A percentile compares a stretch with the other conserved stretches of the same genome.
These are phyloP conservation scores for Cucumis hystrix DNA, from an alignment of 306 rosid species.

Conservation along the genomic window DNA sequence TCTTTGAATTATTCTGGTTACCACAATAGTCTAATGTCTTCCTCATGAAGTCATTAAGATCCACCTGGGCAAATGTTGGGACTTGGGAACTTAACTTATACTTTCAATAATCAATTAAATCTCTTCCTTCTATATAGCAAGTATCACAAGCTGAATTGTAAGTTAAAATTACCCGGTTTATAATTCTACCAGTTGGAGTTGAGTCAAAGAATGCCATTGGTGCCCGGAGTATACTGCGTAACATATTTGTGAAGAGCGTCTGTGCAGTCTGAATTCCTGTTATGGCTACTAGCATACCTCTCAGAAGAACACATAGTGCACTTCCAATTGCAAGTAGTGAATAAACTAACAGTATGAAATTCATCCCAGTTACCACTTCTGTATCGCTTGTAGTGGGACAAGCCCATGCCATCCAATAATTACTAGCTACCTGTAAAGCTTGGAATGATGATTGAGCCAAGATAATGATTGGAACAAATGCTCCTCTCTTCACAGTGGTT, in stretches of 20 bases:
- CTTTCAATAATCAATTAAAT: neutral
- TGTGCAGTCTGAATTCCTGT: conserved; percentile 70
- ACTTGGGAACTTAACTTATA: neutral
- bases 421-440: conserved; percentile 69
- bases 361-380: conserved; percentile 34
- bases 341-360: conserved; percentile 41
- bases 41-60: neutral
- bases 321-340: conserved; percentile 53
- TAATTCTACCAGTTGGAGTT: conserved; percentile 94
- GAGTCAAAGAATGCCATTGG: conserved; percentile 96
- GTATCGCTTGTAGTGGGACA: conserved; percentile 57
- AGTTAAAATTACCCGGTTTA: conserved; percentile 56
- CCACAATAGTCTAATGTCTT: neutral
- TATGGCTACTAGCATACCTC: conserved; percentile 38
- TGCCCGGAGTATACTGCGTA: conserved; percentile 53
- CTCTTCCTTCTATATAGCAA: neutral
- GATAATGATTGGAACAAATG: conserved; percentile 57
- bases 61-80: neutral
- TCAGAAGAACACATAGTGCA: conserved; percentile 43
- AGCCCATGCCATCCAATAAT: conserved; percentile 97
- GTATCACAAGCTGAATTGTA: neutral
- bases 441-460: conserved; percentile 84
- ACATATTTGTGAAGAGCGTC: conserved; percentile 52
- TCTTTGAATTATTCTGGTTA: neutral
- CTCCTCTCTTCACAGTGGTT: conserved; percentile 54